phyloP scores from a whole-genome alignment of 192 early-diverging fungal species.

The Backusella macrospora region DNA sequence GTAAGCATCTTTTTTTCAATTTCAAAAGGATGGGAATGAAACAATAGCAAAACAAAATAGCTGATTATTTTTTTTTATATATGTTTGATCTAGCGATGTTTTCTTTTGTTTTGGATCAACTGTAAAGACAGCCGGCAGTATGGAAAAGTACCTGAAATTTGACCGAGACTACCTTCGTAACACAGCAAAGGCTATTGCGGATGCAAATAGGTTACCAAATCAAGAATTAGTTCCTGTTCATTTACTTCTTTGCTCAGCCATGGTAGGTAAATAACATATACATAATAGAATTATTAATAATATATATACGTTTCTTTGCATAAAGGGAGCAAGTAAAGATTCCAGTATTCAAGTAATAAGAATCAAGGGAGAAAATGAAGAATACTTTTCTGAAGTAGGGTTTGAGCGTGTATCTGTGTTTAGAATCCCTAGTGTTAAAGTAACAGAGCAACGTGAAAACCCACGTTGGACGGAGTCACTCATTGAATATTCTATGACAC shows the following conservation, averaged over 20 bases:
- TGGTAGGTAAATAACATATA: constrained; percentile 21
- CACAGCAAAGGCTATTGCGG: constrained; percentile 59
- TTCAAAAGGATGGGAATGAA: constrained; percentile 27
- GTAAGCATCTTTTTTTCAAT: constrained; percentile 39
- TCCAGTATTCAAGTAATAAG: constrained; percentile 44
- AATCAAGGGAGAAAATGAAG: constrained; percentile 77
- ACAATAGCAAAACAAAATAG: neutral
- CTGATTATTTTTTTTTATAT: too few relatives aligned
- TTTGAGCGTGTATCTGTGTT: constrained; percentile 3
- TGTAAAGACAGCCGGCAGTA: constrained; percentile 59
- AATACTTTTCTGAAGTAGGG: constrained; percentile 44
- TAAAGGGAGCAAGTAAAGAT: neutral
- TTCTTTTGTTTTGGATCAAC: constrained; percentile 79
- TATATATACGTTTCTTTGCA: neutral
- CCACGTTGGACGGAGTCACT: neutral
- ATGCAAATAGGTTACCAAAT: constrained; percentile 48
- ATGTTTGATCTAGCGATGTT: constrained; percentile 48
- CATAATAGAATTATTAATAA: neutral
- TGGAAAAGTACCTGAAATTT: constrained; percentile 69
- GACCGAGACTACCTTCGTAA: constrained; percentile 78
- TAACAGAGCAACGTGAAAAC: neutral
- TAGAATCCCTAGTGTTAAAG: neutral
- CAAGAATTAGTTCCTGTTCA: constrained; percentile 44
- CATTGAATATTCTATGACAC: neutral
- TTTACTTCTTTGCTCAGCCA: constrained; percentile 51